These are phyloP conservation scores for Trichoderma arundinaceum DNA, from an alignment of 2,329 filamentous ascomycete genomes.

Conservation along the genomic window DNA sequence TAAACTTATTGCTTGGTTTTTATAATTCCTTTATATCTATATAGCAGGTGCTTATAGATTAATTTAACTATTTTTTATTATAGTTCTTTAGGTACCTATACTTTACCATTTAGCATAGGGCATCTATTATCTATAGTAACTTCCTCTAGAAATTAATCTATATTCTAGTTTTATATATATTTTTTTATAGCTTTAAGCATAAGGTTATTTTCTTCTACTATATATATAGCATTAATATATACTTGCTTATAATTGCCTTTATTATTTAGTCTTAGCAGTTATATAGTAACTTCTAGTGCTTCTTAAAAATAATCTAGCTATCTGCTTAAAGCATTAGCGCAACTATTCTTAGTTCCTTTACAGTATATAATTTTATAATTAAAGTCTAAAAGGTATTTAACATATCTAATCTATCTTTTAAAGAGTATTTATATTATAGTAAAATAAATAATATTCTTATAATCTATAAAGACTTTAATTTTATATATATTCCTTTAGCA, in stretches of 20 bases:
- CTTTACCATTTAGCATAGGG: too few species aligned
- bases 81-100: neutral
- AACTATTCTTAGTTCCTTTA: constrained; percentile 32
- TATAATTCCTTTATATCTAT: constrained; percentile 3
- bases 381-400: constrained; percentile 25
- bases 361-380: constrained; percentile 33
- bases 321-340: constrained; percentile 18
- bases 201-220: neutral
- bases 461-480: constrained; percentile 23
- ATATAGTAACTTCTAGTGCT: neutral
- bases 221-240: neutral
- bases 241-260: constrained; percentile 5
- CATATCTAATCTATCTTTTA: too few species aligned
- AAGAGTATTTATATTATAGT: constrained; percentile 30
- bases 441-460: constrained; percentile 6
- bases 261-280: neutral
- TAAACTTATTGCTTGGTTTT: too few species aligned
- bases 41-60: neutral
- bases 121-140: too few species aligned
- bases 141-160: too few species aligned
- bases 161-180: too few species aligned
- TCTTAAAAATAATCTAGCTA: neutral
- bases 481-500: constrained; percentile 4
- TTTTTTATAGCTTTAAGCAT: neutral
- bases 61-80: neutral